Percentiles rank a stretch among this genome's conserved stretches.
These are phyloP conservation scores for Lodderomyces jiufengensis DNA, from an alignment of 1,139 yeast species.

Conservation along the genomic window DNA sequence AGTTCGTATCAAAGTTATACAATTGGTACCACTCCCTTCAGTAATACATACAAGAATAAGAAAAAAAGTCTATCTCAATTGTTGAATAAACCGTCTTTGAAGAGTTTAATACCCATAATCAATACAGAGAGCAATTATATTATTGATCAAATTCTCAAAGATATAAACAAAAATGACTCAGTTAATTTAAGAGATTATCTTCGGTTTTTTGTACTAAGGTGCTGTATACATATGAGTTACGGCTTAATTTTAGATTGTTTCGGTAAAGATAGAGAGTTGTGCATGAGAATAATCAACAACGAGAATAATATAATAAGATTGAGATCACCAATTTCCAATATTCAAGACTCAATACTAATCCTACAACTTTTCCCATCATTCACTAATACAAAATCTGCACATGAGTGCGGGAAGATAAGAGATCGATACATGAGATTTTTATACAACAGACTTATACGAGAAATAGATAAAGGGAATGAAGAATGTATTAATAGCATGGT, in stretches of 20 bases:
- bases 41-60: conserved; percentile 48
- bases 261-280: conserved; percentile 35
- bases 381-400: conserved; percentile 33
- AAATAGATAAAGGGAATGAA: conserved; percentile 8
- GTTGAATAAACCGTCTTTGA: conserved; percentile 44
- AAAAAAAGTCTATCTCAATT: conserved; percentile 53
- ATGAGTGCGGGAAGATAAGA: conserved; percentile 35
- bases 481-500: conserved; percentile 36
- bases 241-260: conserved; percentile 53
- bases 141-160: conserved; percentile 13
- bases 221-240: conserved; percentile 57
- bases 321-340: conserved; percentile 60
- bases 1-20: conserved; percentile 65
- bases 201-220: conserved; percentile 54
- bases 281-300: conserved; percentile 55
- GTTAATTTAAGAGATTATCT: conserved; percentile 39
- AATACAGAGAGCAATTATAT: conserved; percentile 15
- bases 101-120: conserved; percentile 27
- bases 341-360: conserved; percentile 59
- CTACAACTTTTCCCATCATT: conserved; percentile 33
- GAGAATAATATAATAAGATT: conserved; percentile 62
- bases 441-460: conserved; percentile 12
- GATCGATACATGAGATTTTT: conserved; percentile 52
- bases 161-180: conserved; percentile 21
- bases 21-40: conserved; percentile 74